These are phyloP conservation scores for Cytospora chrysosperma DNA, from an alignment of 2,329 filamentous ascomycete genomes.

Conservation along the genomic window DNA sequence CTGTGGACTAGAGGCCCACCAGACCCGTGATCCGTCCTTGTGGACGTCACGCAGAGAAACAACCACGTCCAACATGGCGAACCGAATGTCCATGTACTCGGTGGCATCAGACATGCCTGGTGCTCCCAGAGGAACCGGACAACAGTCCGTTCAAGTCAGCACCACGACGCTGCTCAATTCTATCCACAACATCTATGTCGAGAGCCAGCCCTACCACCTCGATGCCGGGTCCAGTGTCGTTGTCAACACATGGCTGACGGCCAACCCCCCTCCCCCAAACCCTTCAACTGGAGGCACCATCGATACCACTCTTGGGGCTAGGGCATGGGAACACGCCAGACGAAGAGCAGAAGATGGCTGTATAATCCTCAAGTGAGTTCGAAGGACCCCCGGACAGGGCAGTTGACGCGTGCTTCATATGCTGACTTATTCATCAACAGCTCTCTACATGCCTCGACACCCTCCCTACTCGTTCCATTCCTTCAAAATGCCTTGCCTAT, in stretches of 20 bases:
- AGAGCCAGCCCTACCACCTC: constrained; percentile 77
- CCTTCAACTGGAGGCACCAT: constrained; percentile 74
- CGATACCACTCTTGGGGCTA: constrained; percentile 72
- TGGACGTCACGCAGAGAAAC: constrained; percentile 36
- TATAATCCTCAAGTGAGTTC: constrained; percentile 78
- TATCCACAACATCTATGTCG: constrained; percentile 84
- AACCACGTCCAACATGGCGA: constrained; percentile 53
- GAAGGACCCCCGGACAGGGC: neutral
- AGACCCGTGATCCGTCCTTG: constrained; percentile 34
- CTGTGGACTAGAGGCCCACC: constrained; percentile 4
- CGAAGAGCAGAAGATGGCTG: constrained; percentile 94
- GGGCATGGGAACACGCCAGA: constrained; percentile 95
- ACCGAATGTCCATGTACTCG: constrained; percentile 69
- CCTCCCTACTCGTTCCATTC: constrained; percentile 80
- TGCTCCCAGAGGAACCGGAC: constrained; percentile 53
- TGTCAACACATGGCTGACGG: constrained; percentile 93
- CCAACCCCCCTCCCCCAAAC: constrained; percentile 66
- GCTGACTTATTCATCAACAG: constrained; percentile 44
- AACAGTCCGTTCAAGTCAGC: constrained; percentile 77
- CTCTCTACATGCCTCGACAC: constrained; percentile 84
- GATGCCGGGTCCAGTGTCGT: constrained; percentile 90
- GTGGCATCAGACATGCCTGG: constrained; percentile 63
- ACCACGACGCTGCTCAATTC: constrained; percentile 91
- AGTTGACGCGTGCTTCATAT: neutral
- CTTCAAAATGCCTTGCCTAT: constrained; percentile 73